Conservation (phyloP, 768 basidiomycete species). For the Suillus americanus region DNA sequence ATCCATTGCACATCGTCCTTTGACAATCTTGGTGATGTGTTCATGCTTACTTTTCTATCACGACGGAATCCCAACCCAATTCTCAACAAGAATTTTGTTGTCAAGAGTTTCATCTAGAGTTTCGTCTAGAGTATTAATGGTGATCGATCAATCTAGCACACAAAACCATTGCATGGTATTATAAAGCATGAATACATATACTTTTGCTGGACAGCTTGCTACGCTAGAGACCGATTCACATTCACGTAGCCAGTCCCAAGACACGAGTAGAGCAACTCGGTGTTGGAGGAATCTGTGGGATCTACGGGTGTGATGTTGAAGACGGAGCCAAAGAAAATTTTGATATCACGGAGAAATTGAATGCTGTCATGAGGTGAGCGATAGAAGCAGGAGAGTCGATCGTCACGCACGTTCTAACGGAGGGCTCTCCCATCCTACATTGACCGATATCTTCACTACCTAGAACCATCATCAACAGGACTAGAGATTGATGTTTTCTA, state of each 20-base stretch:
- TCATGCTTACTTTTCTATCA: background rate
- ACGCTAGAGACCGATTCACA: conserved; percentile 76
- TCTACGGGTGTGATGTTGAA: conserved; percentile 84
- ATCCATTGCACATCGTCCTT: background rate
- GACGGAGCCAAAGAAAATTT: conserved; percentile 81
- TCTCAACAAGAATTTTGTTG: background rate
- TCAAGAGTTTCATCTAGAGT: too few species aligned
- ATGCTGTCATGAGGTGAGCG: conserved; percentile 50
- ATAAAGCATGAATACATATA: background rate
- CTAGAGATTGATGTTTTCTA: conserved; percentile 81
- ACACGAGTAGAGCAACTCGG: conserved; percentile 81
- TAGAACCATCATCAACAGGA: conserved; percentile 89
- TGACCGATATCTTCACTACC: conserved; percentile 96
- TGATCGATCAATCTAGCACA: background rate
- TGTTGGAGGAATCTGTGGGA: conserved; percentile 45
- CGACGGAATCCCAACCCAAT: background rate
- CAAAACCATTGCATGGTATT: background rate
- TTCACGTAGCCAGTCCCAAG: conserved; percentile 93
- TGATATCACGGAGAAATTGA: conserved; percentile 85
- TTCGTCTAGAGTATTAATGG: background rate
- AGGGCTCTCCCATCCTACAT: conserved; percentile 83
- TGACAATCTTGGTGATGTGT: background rate
- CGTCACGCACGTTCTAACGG: conserved; percentile 67
- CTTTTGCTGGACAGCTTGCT: conserved; percentile 10
- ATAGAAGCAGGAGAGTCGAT: background rate